phyloP scores from a whole-genome alignment of 768 basidiomycete genomes.

The Tricholoma furcatifolium region DNA sequence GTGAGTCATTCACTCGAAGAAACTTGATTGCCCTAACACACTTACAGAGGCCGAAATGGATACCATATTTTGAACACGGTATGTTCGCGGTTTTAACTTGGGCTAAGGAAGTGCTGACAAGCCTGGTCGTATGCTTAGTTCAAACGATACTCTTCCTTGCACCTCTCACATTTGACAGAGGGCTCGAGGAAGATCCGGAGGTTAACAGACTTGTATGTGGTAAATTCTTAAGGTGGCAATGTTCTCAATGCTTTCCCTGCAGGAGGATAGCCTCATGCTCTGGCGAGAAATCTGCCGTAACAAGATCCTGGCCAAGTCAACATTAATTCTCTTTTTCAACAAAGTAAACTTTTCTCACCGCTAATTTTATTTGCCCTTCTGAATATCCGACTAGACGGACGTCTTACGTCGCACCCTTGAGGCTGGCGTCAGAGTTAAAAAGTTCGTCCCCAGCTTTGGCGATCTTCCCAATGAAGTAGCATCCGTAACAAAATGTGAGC shows the following conservation, averaged over 20 bases:
- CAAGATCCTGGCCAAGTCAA: constrained; percentile 55
- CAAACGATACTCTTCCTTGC: constrained; percentile 84
- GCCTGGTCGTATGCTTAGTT: constrained; percentile 44
- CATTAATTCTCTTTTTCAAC: constrained; percentile 76
- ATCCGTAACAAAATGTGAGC: constrained; percentile 63
- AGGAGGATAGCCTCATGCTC: constrained; percentile 74
- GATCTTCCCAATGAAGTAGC: constrained; percentile 56
- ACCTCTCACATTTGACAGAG: constrained; percentile 71
- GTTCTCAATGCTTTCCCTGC: neutral
- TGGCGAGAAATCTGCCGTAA: constrained; percentile 74
- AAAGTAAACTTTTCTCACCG: constrained; percentile 39
- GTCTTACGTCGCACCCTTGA: constrained; percentile 55
- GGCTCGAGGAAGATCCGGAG: constrained; percentile 64
- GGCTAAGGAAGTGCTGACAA: neutral
- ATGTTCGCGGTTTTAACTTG: constrained; percentile 2
- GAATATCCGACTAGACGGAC: constrained; percentile 35
- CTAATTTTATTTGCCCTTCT: neutral
- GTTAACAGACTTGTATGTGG: constrained; percentile 62
- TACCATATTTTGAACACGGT: constrained; percentile 77
- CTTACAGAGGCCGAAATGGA: constrained; percentile 61
- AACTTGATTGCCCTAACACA: constrained; percentile 2
- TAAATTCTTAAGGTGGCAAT: neutral
- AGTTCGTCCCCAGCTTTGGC: constrained; percentile 63
- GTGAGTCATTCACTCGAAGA: constrained; percentile 21
- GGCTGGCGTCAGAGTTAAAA: constrained; percentile 52